Evolutionary conservation across 116 monocot species (phyloP), one percentile per base, ranked within the genome.

Genomic region (Thalassia testudinum): DNA sequence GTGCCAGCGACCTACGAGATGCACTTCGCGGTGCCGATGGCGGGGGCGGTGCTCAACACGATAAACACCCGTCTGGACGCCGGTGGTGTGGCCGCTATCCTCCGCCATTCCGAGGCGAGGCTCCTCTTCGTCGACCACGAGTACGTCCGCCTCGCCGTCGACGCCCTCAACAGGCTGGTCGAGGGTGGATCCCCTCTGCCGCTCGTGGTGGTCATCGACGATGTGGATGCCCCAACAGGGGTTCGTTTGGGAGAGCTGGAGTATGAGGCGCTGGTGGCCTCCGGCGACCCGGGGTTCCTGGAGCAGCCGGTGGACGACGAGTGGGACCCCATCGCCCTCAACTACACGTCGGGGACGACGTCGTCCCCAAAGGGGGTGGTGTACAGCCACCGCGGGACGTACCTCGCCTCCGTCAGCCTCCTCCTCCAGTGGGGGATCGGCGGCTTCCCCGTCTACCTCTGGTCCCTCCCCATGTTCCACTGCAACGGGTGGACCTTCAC

Each of bases 401-500:
- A 81, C 49, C 57, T 86, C 45, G 78, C 77, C 69, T 75, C 86
- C 4, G 20, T 81, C 25, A 82, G 70, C 50, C 70, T 79, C 17
- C 61, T 87, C 23, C 76, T 87, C 13, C 79, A 82, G 37, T 87
- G 87, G 87, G 79, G 65, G 0, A 78, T 87, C 12, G 73, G 73
- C 0, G 12, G 43, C 14, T 73, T 76, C 57, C 83, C 82, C 2
- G 78, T 87, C 7, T 87, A 87, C 48, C 37, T 82, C 13, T 87
- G 82, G 87, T 70, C 87, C 0, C 73, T 87, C n/a, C 82, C 82
- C 11, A 87, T 87, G 87, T 87, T 87, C 56, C 87, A 87, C 50
- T 87, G 87, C 65, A 87, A 81, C 53, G 87, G 82, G 1, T 87
- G 87, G 82, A 82, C 87, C 53, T 82, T 87, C 67, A 79, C 87